Evolutionary conservation across 2,329 filamentous ascomycete genomes (phyloP).

Genomic region (Drechmeria coniospora): DNA sequence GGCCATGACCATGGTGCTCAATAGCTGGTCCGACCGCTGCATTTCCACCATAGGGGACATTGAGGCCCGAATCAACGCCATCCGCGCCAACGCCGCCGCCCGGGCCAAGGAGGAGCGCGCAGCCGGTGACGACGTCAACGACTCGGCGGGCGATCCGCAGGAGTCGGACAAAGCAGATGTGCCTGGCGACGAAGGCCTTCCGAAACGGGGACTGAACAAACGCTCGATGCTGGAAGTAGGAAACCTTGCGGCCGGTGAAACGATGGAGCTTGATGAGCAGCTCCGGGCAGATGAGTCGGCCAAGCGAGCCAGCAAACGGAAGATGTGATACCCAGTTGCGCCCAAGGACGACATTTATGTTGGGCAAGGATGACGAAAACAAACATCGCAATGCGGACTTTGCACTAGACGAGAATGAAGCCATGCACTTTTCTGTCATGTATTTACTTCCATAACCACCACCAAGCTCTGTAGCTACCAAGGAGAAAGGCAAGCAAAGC

Average conservation of each 20-base stretch:
- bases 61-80: conserved; percentile 54
- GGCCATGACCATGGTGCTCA: conserved; percentile 50
- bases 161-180: conserved; percentile 16
- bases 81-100: conserved; percentile 42
- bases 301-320: conserved; percentile 37
- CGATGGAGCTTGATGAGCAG: conserved; percentile 41
- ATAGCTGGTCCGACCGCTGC: conserved; percentile 68
- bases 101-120: conserved; percentile 34
- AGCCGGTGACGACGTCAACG: conserved; percentile 32
- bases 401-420: conserved; percentile 13
- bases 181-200: conserved; percentile 10
- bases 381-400: conserved; percentile 14
- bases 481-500: too few relatives aligned
- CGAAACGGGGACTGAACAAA: conserved; percentile 15
- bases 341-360: too few relatives aligned
- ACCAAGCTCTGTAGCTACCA: too few relatives aligned
- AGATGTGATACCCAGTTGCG: conserved; percentile 28
- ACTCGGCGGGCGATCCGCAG: conserved; percentile 29
- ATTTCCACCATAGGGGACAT: conserved; percentile 56
- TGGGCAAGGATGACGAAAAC: too few relatives aligned
- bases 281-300: conserved; percentile 29
- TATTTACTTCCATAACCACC: conserved; percentile 1
- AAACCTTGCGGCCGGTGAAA: conserved; percentile 28
- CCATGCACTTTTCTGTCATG: conserved; percentile 6
- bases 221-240: conserved; percentile 26